Percentiles rank a stretch among this genome's conserved stretches.
Evolutionary conservation across 75 land plant species (phyloP).

Genomic region (Cryptomeria japonica): DNA sequence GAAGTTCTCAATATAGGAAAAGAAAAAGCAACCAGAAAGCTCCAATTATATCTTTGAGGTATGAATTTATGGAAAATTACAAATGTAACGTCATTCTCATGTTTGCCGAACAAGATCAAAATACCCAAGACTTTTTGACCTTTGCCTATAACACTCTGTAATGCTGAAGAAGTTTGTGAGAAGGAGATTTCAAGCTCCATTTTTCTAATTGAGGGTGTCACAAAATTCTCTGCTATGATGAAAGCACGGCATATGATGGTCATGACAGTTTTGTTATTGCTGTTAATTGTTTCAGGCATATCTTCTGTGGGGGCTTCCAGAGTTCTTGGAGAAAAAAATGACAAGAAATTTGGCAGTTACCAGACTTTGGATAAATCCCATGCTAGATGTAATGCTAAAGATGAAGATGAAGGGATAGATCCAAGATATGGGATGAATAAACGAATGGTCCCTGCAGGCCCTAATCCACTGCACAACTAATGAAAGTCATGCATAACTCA

Average conservation of each 20-base stretch:
- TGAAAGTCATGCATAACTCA: not conserved
- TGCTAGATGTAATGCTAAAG: not conserved
- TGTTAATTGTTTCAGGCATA: not conserved
- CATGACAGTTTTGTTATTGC: not conserved
- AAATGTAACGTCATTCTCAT: not conserved
- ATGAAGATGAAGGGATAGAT: constrained; percentile 20
- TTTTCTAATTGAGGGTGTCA: not conserved
- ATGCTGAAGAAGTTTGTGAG: not conserved
- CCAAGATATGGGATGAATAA: constrained; percentile 28
- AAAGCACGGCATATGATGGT: not conserved
- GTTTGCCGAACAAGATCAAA: not conserved
- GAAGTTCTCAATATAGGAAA: not conserved
- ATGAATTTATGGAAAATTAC: not conserved
- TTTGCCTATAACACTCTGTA: not conserved
- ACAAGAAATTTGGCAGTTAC: not conserved
- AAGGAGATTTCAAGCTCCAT: not conserved
- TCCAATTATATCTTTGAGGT: not conserved
- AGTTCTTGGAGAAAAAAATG: not conserved
- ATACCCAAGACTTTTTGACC: not conserved
- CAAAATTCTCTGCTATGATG: not conserved
- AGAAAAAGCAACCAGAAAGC: not conserved
- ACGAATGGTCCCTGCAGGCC: constrained; percentile 24
- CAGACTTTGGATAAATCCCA: not conserved
- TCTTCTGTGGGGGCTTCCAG: constrained; percentile 9
- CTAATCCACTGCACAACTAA: constrained; percentile 36